Evolutionary conservation across 2,329 filamentous ascomycete genomes (phyloP).

Genomic region (Aspergillus versicolor): DNA sequence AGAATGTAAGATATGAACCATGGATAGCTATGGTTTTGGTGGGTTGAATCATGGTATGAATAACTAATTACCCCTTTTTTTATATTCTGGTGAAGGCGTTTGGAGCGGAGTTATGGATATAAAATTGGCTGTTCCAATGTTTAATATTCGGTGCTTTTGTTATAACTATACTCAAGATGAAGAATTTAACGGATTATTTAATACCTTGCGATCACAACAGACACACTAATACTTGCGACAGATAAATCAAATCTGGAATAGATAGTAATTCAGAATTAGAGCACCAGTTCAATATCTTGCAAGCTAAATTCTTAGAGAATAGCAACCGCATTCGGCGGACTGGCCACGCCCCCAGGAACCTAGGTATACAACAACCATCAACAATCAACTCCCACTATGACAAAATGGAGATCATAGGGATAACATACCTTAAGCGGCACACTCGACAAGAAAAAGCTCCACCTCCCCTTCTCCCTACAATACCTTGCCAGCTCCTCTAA

Average conservation of each 20-base stretch:
- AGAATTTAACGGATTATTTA: no score
- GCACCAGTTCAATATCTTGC: neutral
- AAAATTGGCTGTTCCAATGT: no score
- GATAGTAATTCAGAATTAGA: no score
- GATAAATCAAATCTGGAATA: no score
- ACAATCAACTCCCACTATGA: neutral
- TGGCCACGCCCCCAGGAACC: conserved; percentile 48
- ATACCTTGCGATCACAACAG: no score
- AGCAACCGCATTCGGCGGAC: conserved; percentile 47
- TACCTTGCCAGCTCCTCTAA: conserved; percentile 41
- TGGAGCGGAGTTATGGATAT: no score
- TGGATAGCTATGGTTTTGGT: neutral
- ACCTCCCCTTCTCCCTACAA: conserved; percentile 38
- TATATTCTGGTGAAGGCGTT: no score
- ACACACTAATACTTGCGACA: no score
- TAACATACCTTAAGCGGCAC: conserved; percentile 44
- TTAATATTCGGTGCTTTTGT: no score
- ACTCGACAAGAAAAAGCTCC: conserved; percentile 52
- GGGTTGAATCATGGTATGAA: neutral
- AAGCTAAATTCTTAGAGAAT: conserved; percentile 33
- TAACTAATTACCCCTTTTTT: no score
- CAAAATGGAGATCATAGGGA: neutral
- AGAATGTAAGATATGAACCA: neutral
- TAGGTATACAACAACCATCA: conserved; percentile 10
- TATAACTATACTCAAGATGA: no score